Evolutionary conservation across 1,284 basidiomycete genomes (phyloP), one percentile per base, ranked within the genome.

Genomic region (Ustilago trichophora): DNA sequence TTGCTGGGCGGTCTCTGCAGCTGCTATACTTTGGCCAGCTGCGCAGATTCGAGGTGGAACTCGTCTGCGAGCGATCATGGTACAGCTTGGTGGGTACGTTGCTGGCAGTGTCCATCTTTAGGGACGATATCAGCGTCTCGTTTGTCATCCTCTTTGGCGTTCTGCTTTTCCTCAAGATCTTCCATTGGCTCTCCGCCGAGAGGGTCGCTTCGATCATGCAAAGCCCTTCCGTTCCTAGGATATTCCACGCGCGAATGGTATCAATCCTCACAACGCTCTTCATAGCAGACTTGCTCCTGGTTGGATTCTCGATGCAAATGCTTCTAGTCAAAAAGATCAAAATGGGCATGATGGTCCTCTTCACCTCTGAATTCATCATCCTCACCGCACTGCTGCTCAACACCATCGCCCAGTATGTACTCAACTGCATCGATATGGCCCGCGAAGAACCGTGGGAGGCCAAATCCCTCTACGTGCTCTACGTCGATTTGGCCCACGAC

Each of bases 181-280:
- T 98, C 82, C 96, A 99, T 82, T 98, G 94, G 94, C 87, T 99
- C 26, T 88, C 93, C 55, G 88, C 89, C 3, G 95, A 98, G 80
- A 87, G 96, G 36, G 91, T 98, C 47, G 96, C 98, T 86, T 94
- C 91, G 86, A 97, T 99, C 91, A 96, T 98, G 78, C 96, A 99
- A 84, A 85, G 91, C 51, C 90, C 93, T 25, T 90, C 91, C 9
- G 89, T 95, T 21, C 86, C 91, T 3, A 80, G 86, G 16, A 81
- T 90, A 24, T 97, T 96, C 83, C 94, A 98, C 81, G 76, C 92
- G 40, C 87, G 96, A 36, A 90, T 96, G 85, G 84, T 87, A 31
- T 83, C 86, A 27, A 83, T 94, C 9, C 89, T 93, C 63, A 71
- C 85, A 34, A 84, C 90, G 11, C 83, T 95, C 18, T 89, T 88